These are phyloP conservation scores for Brasenia schreberi DNA, from an alignment of 164 flowering plant genomes.

Conservation along the genomic window DNA sequence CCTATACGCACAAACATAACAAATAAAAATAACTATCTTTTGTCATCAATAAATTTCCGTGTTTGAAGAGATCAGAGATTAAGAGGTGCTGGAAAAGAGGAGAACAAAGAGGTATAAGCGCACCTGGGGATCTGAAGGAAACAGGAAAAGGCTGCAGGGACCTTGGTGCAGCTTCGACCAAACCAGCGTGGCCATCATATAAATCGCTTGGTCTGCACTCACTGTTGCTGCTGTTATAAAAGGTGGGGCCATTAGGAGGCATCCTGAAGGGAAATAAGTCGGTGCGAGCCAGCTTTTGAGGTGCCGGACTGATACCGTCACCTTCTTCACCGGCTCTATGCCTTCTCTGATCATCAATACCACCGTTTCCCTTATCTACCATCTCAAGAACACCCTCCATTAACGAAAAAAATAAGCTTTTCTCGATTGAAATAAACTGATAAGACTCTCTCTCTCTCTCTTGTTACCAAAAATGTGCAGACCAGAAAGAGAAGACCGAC, in stretches of 20 bases:
- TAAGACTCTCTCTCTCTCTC: slow-evolving; percentile 4
- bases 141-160: slow-evolving; percentile 28
- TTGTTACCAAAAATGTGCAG: slow-evolving; percentile 1
- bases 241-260: slow-evolving; percentile 22
- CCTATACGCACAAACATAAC: slow-evolving; percentile 6
- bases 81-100: neutral
- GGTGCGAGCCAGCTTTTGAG: slow-evolving; percentile 20
- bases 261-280: slow-evolving; percentile 21
- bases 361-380: neutral
- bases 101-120: neutral
- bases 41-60: neutral
- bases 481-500: neutral
- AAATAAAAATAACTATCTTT: neutral
- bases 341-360: neutral
- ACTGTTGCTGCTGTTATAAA: slow-evolving; percentile 10
- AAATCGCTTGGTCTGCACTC: slow-evolving; percentile 10
- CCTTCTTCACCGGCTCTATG: slow-evolving; percentile 1
- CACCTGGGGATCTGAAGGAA: slow-evolving; percentile 30
- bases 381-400: slow-evolving; percentile 7
- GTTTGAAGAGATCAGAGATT: neutral
- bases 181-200: slow-evolving; percentile 16
- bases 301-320: slow-evolving; percentile 10
- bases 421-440: neutral
- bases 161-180: slow-evolving; percentile 8
- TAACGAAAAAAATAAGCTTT: neutral